Evolutionary conservation across 768 basidiomycete genomes (phyloP).

Genomic region (Antrodiella citrinella): DNA sequence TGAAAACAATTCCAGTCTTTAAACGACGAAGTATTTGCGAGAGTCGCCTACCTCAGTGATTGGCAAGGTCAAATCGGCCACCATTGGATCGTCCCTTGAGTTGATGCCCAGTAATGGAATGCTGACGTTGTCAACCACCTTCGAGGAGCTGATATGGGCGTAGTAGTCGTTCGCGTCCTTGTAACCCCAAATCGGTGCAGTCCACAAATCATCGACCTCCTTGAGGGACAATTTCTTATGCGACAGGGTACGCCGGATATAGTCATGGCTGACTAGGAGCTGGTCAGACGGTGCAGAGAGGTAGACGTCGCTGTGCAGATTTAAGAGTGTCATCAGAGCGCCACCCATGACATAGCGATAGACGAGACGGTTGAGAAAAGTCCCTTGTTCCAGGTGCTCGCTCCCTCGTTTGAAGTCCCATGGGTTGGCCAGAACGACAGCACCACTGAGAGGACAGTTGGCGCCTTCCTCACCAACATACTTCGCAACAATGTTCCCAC

Average conservation of each 20-base stretch:
- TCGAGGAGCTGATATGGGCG: conserved; percentile 9
- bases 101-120: conserved; percentile 16
- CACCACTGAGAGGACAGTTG: conserved; percentile 13
- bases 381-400: conserved; percentile 9
- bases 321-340: conserved; percentile 13
- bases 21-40: not conserved
- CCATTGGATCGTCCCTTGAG: conserved; percentile 16
- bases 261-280: not conserved
- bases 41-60: conserved; percentile 5
- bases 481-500: conserved; percentile 16
- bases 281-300: conserved; percentile 1
- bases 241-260: conserved; percentile 1
- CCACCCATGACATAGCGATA: conserved; percentile 17
- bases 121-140: conserved; percentile 7
- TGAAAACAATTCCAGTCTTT: not conserved
- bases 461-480: conserved; percentile 19
- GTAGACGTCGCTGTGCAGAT: conserved; percentile 12
- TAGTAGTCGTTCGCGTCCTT: conserved; percentile 14
- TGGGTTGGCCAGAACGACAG: conserved; percentile 16
- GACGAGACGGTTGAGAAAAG: conserved; percentile 8
- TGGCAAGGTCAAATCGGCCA: conserved; percentile 7
- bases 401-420: conserved; percentile 16
- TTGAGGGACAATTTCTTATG: conserved; percentile 7
- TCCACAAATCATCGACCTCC: conserved; percentile 11
- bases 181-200: conserved; percentile 13